phyloP scores from a whole-genome alignment of 345 rosid species.

The Cochlearia excelsa region DNA sequence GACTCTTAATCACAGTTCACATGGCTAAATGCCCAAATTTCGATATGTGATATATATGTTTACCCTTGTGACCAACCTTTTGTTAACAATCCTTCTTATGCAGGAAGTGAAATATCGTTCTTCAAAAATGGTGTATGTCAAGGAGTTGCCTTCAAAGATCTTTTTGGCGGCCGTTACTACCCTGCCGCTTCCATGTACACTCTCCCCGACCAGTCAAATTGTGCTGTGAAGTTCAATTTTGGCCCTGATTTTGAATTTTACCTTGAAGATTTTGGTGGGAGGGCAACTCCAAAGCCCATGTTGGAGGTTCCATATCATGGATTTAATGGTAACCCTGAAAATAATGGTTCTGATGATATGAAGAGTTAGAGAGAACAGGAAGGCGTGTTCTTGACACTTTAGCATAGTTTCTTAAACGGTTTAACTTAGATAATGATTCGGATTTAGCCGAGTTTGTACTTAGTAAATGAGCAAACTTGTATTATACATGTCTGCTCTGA shows the following conservation, averaged over 20 bases:
- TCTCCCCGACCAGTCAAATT: conserved; percentile 83
- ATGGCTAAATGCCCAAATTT: background rate
- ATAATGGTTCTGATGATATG: conserved; percentile 58
- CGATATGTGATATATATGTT: conserved; percentile 2
- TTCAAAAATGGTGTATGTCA: conserved; percentile 84
- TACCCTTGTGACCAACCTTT: background rate
- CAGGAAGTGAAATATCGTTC: conserved; percentile 96
- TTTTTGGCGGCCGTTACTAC: conserved; percentile 79
- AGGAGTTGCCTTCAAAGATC: conserved; percentile 87
- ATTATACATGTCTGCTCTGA: conserved; percentile 27
- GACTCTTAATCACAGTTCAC: conserved; percentile 19
- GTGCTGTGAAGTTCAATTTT: conserved; percentile 83
- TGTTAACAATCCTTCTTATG: conserved; percentile 19
- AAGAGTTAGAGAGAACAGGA: conserved; percentile 45
- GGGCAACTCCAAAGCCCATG: conserved; percentile 68
- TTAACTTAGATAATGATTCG: conserved; percentile 19
- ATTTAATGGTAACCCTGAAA: conserved; percentile 54
- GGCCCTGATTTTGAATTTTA: conserved; percentile 80
- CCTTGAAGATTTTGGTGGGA: conserved; percentile 67
- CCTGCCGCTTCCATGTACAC: conserved; percentile 99
- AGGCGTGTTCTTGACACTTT: conserved; percentile 24
- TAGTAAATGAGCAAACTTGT: conserved; percentile 30
- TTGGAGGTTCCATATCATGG: conserved; percentile 74
- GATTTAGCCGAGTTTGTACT: conserved; percentile 12
- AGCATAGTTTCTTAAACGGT: conserved; percentile 22